Base-by-base conservation (phyloP, 805 yeast genomes). In the Kazachstania kunashirensis region DNA sequence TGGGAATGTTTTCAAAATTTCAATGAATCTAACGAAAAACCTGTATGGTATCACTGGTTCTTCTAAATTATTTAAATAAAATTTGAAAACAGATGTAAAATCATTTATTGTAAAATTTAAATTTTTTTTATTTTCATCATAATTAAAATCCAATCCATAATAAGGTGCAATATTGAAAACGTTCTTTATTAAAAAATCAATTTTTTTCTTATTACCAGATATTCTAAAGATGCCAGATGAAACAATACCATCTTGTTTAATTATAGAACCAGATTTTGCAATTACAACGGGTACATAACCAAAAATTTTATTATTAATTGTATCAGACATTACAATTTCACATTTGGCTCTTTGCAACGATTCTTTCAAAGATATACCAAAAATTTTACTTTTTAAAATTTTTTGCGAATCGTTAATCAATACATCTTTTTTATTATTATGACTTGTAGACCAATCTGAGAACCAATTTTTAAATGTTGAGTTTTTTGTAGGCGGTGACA, bases 151-250 rank as follows among this genome's bases (percentile, higher is more conserved):
- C 13, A n/a, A 14, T 10, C 97, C 98, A 55, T 79, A 92, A 40
- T 74, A 76, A 0, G 96, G 96, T 3, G 94, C 83, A 1, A 79
- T 63, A 38, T 84, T 80, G 63, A 89, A 89, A 63, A 89, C 88
- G 9, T 77, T 66, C 19, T 72, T 67, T 55, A 88, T 96, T 23
- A 89, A 66, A 45, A 83, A 85, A 46, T 82, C 81, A 24, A 92
- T 77, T 37, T 96, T 70, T 51, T 84, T 82, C 24, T 85, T 78
- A 9, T 94, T 79, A 2, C 98, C 98, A 1, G 89, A 88, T 1
- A 88, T 81, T 41, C 98, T 67, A 57, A 92, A 89, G 5, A 92
- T 82, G 3, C 98, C 97, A 56, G 86, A 92, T 1, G 80, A 79
- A 17, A 73, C 71, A 20, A 84, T 64, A 3, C 82, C 94, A 43